Base-by-base conservation (phyloP, 345 rosid species). In the Eucalyptus sp. region DNA sequence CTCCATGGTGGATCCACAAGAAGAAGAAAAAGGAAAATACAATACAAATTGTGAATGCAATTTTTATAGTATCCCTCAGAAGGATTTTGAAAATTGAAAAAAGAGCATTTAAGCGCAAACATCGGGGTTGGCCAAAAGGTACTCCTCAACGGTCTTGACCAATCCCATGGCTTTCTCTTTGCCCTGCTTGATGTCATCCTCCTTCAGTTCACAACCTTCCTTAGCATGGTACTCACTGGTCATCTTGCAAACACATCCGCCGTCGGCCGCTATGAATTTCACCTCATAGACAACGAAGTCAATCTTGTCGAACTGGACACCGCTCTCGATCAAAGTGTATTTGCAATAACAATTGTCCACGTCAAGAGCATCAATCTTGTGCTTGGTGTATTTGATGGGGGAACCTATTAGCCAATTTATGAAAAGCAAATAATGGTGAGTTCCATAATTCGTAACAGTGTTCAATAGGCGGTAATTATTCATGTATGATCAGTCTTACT, bases 211-310 rank as follows among this genome's bases (percentile, higher is more conserved):
- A 31, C 85, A 8, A 29, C 91, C 92, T 50, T 91, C 92, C 58
- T 87, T 91, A 27, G 93, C 89, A 33, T 90, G 87, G 87, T 90
- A 93, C 33, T 91, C 92, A 88, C 91, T 93, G 8, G 80, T 89
- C 91, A 90, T 92, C 93, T 91, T 93, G 89, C 83, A 89, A 41
- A 62, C 88, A 91, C 92, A 90, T 1, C 95, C 93, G 18, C 94
- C 92, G 4, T 89, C 90, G 8, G 91, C 50, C 4, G 88, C 17
- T 51, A 89, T 90, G 20, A 93, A 88, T 48, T 92, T 90, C 8
- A 88, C 87, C 27, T 54, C 60, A 22, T 54, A 54, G 60, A 22
- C 27, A 8, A 54, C 27, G 2, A 54, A 54, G 60, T 54, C 27
- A 0, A 54, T 54, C 27, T 54, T 54, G 27, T 54, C 25, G 3